Evolutionary conservation across 345 rosid species (phyloP).

Genomic region (Gossypium anomalum): DNA sequence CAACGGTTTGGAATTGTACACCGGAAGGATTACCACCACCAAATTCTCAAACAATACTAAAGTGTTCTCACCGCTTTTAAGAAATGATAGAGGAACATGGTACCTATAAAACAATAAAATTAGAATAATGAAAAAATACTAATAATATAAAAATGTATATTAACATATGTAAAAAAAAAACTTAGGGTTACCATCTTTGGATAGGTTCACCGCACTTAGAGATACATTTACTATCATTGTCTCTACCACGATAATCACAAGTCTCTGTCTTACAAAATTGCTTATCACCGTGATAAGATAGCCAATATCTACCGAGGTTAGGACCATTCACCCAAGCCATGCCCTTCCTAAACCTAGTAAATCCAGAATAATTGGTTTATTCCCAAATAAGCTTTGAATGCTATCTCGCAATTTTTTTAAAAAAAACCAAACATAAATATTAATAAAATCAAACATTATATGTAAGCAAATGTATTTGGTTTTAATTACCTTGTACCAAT

Average conservation of each 20-base stretch:
- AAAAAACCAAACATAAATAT: background rate
- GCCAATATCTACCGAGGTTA: constrained; percentile 36
- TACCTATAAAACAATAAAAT: constrained; percentile 28
- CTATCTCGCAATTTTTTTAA: constrained; percentile 22
- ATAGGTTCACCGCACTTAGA: constrained; percentile 32
- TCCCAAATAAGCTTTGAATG: constrained; percentile 28
- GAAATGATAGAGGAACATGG: constrained; percentile 50
- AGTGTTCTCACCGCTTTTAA: constrained; percentile 29
- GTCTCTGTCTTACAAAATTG: constrained; percentile 12
- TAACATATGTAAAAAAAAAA: background rate
- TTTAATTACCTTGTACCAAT: constrained; percentile 46
- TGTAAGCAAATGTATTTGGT: background rate
- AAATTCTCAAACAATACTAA: constrained; percentile 59
- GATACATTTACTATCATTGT: constrained; percentile 17
- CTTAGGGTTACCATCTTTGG: constrained; percentile 33
- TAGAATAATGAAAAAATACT: background rate
- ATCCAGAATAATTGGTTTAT: constrained; percentile 34
- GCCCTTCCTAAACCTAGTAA: constrained; percentile 41
- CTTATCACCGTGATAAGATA: background rate
- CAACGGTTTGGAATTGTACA: constrained; percentile 33
- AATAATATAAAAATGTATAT: background rate
- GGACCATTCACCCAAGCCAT: constrained; percentile 35
- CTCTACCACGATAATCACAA: constrained; percentile 31
- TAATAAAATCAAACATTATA: background rate
- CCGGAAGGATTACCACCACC: constrained; percentile 47